Evolutionary conservation across 73 alveolate species (phyloP), one percentile per base, ranked within the genome.

Genomic region (Blepharisma japonicum): DNA sequence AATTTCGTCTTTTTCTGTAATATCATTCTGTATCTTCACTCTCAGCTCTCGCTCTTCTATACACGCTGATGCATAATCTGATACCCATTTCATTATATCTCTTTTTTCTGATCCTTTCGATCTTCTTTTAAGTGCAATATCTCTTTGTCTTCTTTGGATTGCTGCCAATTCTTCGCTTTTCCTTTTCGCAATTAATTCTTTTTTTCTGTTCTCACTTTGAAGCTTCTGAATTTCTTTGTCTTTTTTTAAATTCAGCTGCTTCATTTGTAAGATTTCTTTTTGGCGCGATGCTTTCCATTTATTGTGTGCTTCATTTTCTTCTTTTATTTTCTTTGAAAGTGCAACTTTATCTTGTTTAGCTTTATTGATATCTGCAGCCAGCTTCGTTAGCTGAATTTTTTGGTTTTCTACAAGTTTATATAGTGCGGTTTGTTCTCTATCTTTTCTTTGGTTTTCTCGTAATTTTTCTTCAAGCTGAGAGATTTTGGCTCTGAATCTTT

Each of bases 271-370:
- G 0, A 90, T 53, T 72, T 88, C 91, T 68, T 87, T 87, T 8
- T 68, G 83, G 21, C 82, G 79, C 6, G 79, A 86, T 45, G 71
- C 48, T 83, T 87, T 90, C 89, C 88, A 87, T 45, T 90, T 87
- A 23, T 79, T 72, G 72, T 78, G 82, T 68, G 74, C 71, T 53
- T 90, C 91, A n/a, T 78, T 54, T 71, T 90, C 91, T 68, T 87
- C 94, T 77, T 87, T 90, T 55, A 87, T 72, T 53, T 78, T 82
- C 81, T 80, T 88, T 50, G 66, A 47, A 27, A 90, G 76, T 6
- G 76, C 70, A 4, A 79, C 87, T 77, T 81, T 90, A 20, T 87
- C 87, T 6, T 80, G 54, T 68, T 84, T 90, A 78, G 89, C 81
- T 56, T 79, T 80, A 51, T 68, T 83, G 18, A 90, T 84, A 42